phyloP scores from a whole-genome alignment of 2,329 filamentous ascomycete species.

The Colletotrichum spaethianum region DNA sequence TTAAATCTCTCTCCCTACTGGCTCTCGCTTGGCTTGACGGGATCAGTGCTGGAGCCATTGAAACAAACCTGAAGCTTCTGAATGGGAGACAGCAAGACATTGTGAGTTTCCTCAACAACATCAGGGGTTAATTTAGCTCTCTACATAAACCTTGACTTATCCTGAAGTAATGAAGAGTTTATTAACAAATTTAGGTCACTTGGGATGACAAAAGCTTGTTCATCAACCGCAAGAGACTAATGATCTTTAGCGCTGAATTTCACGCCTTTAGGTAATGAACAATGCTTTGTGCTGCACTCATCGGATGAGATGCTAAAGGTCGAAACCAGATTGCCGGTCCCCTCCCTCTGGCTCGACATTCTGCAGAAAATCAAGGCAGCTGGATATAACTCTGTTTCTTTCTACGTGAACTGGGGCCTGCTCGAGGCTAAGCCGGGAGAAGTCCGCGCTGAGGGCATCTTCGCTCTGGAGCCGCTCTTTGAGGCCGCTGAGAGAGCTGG shows the following conservation, averaged over 20 bases:
- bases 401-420: conserved; percentile 81
- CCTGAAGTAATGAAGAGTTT: rapidly evolving
- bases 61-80: conserved; percentile 21
- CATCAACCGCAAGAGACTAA: conserved; percentile 75
- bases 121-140: rapidly evolving
- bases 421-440: conserved; percentile 77
- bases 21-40: conserved; percentile 28
- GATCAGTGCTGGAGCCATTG: conserved; percentile 15
- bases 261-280: conserved; percentile 66
- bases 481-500: conserved; percentile 76
- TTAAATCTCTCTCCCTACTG: conserved; percentile 22
- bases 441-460: conserved; percentile 76
- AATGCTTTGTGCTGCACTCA: not conserved
- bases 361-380: conserved; percentile 83
- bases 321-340: conserved; percentile 48
- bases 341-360: conserved; percentile 70
- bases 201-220: conserved; percentile 79
- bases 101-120: conserved; percentile 2
- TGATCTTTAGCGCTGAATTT: conserved; percentile 78
- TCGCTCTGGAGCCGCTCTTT: conserved; percentile 79
- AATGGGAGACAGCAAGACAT: conserved; percentile 39
- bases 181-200: conserved; percentile 58
- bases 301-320: not conserved
- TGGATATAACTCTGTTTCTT: conserved; percentile 79
- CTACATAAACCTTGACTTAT: not conserved